Evolutionary conservation across 768 basidiomycete species (phyloP).

Genomic region (Suillus spraguei): DNA sequence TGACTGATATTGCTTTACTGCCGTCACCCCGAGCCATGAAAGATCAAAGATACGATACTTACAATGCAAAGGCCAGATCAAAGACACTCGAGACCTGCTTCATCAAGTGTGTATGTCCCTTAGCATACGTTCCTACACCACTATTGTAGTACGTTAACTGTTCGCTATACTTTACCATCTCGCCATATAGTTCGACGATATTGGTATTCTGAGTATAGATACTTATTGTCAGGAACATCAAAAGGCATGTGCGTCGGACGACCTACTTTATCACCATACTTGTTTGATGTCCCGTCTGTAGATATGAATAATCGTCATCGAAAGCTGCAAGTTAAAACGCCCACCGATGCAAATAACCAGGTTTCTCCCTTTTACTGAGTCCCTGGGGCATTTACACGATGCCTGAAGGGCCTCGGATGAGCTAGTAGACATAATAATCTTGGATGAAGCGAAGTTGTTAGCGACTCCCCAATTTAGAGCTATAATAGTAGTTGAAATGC

Average conservation of each 20-base stretch:
- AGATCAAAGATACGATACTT: constrained; percentile 5
- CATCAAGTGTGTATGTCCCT: constrained; percentile 17
- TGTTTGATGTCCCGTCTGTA: constrained; percentile 39
- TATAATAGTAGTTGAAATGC: neutral
- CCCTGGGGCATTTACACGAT: neutral
- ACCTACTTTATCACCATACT: constrained; percentile 32
- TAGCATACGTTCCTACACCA: constrained; percentile 40
- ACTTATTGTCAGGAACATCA: neutral
- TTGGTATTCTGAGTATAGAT: constrained; percentile 40
- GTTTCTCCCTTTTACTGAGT: constrained; percentile 10
- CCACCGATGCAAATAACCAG: constrained; percentile 31
- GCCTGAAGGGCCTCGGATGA: neutral
- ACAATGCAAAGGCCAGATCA: constrained; percentile 23
- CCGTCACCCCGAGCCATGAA: neutral
- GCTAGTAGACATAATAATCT: neutral
- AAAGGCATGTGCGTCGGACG: neutral
- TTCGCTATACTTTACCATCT: constrained; percentile 32
- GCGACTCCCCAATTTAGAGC: neutral
- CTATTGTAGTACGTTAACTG: constrained; percentile 46
- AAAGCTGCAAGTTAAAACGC: neutral
- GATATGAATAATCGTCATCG: neutral
- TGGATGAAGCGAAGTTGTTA: neutral
- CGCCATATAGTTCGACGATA: constrained; percentile 41
- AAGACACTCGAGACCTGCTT: too few species aligned
- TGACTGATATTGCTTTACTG: constrained; percentile 15